phyloP scores from a whole-genome alignment of 2,329 filamentous ascomycete species.

The Trichophyton benhamiae region DNA sequence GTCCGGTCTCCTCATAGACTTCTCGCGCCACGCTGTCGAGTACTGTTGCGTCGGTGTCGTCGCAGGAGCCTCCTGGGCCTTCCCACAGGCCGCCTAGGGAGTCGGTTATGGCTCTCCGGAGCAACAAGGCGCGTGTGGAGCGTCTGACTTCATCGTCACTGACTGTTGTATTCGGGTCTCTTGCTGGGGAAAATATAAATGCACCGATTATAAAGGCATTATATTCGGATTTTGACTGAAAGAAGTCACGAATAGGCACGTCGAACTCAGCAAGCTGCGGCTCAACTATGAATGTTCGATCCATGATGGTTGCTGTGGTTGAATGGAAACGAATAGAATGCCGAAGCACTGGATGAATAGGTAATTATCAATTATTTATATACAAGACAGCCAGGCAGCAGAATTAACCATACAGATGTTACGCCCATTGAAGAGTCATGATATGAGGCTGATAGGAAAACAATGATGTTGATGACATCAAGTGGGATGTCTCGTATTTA shows the following conservation, averaged over 20 bases:
- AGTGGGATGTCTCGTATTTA: too few species aligned
- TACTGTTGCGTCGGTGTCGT: slow-evolving; percentile 1
- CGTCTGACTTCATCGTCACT: background rate
- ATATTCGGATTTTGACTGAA: background rate
- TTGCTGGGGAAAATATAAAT: background rate
- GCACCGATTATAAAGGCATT: slow-evolving; percentile 1
- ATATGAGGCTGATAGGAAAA: too few species aligned
- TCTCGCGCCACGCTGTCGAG: slow-evolving; percentile 4
- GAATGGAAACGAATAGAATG: background rate
- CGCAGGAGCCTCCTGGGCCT: slow-evolving; percentile 4
- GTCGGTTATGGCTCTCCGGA: slow-evolving; percentile 1
- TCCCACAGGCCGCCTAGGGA: slow-evolving; percentile 1
- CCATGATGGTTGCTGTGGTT: background rate
- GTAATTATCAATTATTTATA: background rate
- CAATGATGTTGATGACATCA: background rate
- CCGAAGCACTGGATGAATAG: background rate
- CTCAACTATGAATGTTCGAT: background rate
- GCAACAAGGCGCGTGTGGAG: background rate
- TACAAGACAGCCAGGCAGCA: background rate
- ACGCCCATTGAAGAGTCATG: background rate
- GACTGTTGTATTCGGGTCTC: background rate
- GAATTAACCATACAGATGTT: background rate
- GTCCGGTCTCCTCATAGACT: slow-evolving; percentile 4
- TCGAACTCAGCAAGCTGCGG: slow-evolving; percentile 3
- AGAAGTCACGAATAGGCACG: slow-evolving; percentile 1